Percentiles rank a stretch among this genome's conserved stretches.
Conservation (phyloP, 2,329 filamentous ascomycete species). For the Aspergillus pseudonomiae region DNA sequence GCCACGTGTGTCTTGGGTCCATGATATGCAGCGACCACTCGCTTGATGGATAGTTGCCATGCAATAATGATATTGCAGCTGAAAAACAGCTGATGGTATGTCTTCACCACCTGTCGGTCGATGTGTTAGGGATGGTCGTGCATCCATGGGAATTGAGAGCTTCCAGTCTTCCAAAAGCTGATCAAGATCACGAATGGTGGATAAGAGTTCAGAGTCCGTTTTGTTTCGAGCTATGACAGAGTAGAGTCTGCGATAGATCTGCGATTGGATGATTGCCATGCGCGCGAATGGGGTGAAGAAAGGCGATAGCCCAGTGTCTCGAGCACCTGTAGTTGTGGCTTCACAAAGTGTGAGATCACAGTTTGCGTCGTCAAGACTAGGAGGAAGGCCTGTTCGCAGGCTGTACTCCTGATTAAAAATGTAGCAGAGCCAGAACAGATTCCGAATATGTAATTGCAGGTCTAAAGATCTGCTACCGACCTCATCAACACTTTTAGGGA, state of each 20-base stretch:
- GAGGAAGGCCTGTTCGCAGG: conserved; percentile 13
- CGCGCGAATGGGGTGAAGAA: conserved; percentile 6
- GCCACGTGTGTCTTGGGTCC: conserved; percentile 11
- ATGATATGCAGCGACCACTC: conserved; percentile 14
- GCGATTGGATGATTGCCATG: conserved; percentile 10
- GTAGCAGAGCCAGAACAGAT: conserved; percentile 17
- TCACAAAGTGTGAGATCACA: conserved; percentile 15
- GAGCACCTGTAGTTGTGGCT: background rate
- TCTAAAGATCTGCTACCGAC: background rate
- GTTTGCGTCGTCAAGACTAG: conserved; percentile 6
- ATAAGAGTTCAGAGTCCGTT: conserved; percentile 12
- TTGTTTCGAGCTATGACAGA: conserved; percentile 3
- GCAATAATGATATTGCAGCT: conserved; percentile 18
- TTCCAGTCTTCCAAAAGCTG: conserved; percentile 13
- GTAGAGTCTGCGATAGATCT: conserved; percentile 13
- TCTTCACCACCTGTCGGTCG: background rate
- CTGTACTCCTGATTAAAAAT: conserved; percentile 9
- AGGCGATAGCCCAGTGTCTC: background rate
- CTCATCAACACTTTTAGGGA: background rate
- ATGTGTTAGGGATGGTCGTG: background rate
- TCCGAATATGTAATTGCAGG: conserved; percentile 4
- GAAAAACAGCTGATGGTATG: conserved; percentile 3
- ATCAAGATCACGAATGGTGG: conserved; percentile 14
- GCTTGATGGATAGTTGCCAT: conserved; percentile 19
- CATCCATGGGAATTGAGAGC: conserved; percentile 8